Base-by-base conservation (phyloP, 306 rosid genomes). In the Cicer bijugum region DNA sequence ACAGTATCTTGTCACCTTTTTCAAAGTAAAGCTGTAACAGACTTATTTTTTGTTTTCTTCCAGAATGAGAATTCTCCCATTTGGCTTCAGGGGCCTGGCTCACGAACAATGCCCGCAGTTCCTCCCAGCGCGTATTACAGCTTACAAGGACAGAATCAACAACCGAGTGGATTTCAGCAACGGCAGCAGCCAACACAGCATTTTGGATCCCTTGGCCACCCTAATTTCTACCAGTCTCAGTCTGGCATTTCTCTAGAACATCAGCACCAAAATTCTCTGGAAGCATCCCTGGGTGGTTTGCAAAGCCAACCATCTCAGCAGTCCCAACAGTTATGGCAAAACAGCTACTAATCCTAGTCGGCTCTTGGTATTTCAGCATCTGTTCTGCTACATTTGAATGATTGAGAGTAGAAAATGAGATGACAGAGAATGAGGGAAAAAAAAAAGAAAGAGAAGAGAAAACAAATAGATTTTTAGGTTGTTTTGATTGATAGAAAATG, bases 1-100 rank as follows among this genome's bases (percentile, higher is more conserved):
- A 50, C 4, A 55, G 28, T 62, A 17, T 37, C 8, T 3, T 63
- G 53, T 8, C 33, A n/a, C 15, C 19, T 60, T 6, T 67, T 65
- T 3, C 48, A 44, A 44, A 44, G 48, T 44, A 10, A 44, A 44
- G n/a, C 48, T 44, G 48, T 8, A 44, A 7, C 11, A 3, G 12
- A 9, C 48, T 8, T 10, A 9, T 44, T 39, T 48, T 52, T 6
- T 57, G 8, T 51, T 42, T n/a, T 58, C 6, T 39, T 77, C 6
- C 86, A 93, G 97, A 90, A 84, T 74, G 98, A 93, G 50, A 93
- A 89, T 83, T 87, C 97, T 15, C 86, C 85, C 4, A 88, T 91
- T 96, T 93, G 98, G 98, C 84, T 93, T 79, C 97, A 88, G 0
- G 98, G 97, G 35, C 96, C 90, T 43, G 91, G 96, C 65, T 91